phyloP scores from a whole-genome alignment of 352 stramenopile species.

The Globisporangium apiculatum region DNA sequence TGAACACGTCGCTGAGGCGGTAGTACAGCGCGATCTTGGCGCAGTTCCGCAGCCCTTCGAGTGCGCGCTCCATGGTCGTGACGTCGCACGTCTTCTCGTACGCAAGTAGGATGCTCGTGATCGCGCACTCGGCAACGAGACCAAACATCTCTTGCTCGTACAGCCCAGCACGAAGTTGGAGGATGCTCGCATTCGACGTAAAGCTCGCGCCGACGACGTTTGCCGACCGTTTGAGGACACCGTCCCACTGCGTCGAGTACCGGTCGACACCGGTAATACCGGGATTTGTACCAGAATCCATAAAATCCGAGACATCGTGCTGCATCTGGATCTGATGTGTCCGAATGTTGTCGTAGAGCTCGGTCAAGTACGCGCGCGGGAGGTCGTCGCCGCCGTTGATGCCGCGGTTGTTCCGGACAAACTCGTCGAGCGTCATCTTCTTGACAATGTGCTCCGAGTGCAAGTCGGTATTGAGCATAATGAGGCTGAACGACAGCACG shows the following conservation, averaged over 20 bases:
- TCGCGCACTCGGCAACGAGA: constrained; percentile 69
- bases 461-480: constrained; percentile 99
- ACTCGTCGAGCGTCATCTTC: constrained; percentile 87
- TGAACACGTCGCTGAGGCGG: constrained; percentile 72
- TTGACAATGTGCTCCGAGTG: constrained; percentile 90
- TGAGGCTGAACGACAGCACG: constrained; percentile 97
- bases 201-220: constrained; percentile 86
- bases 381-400: constrained; percentile 81
- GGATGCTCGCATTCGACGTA: constrained; percentile 78
- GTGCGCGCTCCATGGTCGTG: constrained; percentile 75
- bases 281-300: constrained; percentile 23
- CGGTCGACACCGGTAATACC: constrained; percentile 60
- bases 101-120: constrained; percentile 72
- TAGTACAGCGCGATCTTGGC: constrained; percentile 85
- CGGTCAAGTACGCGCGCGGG: constrained; percentile 55
- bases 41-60: constrained; percentile 78
- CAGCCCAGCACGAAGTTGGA: constrained; percentile 74
- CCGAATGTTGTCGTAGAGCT: constrained; percentile 78
- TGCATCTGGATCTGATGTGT: constrained; percentile 87
- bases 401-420: constrained; percentile 82
- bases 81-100: constrained; percentile 83
- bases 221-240: constrained; percentile 78
- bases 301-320: constrained; percentile 80
- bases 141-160: constrained; percentile 89
- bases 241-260: constrained; percentile 86